Evolutionary conservation across 1,284 basidiomycete species (phyloP).

Genomic region (Fomes fomentarius): DNA sequence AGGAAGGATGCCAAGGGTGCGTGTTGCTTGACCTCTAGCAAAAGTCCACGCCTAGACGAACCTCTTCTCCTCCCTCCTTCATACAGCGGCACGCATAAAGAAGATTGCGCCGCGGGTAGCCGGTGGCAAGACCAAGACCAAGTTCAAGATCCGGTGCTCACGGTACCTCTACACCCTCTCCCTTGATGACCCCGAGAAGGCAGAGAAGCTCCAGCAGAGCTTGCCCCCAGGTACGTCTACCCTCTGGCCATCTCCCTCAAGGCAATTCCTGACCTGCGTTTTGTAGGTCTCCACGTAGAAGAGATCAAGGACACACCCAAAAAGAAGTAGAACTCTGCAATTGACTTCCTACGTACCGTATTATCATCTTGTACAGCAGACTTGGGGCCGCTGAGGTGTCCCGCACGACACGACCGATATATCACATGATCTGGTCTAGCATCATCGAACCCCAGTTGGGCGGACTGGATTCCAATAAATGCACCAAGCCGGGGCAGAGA

Average conservation of each 20-base stretch:
- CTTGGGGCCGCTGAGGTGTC: too few species aligned
- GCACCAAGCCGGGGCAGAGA: too few species aligned
- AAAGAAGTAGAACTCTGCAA: constrained; percentile 77
- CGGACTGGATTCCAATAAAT: too few species aligned
- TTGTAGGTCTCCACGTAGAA: constrained; percentile 60
- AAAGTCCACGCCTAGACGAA: constrained; percentile 28
- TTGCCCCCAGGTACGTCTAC: constrained; percentile 86
- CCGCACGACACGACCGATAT: not conserved
- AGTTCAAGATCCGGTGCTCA: constrained; percentile 99
- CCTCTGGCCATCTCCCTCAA: not conserved
- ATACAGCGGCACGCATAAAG: constrained; percentile 93
- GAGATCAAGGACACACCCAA: constrained; percentile 68
- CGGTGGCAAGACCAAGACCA: constrained; percentile 84
- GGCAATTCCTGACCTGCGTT: not conserved
- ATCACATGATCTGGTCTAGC: too few species aligned
- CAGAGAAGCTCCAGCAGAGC: constrained; percentile 96
- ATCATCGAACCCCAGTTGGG: too few species aligned
- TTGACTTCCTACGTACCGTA: too few species aligned
- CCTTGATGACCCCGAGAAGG: constrained; percentile 96
- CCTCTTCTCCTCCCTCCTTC: constrained; percentile 18
- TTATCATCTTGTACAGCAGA: too few species aligned
- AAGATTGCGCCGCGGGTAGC: constrained; percentile 77
- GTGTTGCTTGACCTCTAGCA: constrained; percentile 25
- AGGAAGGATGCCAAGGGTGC: constrained; percentile 84
- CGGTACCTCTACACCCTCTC: constrained; percentile 98